Percentiles rank a stretch among this genome's conserved stretches.
These are phyloP conservation scores for Sophora flavescens DNA, from an alignment of 306 rosid genomes.

Conservation along the genomic window DNA sequence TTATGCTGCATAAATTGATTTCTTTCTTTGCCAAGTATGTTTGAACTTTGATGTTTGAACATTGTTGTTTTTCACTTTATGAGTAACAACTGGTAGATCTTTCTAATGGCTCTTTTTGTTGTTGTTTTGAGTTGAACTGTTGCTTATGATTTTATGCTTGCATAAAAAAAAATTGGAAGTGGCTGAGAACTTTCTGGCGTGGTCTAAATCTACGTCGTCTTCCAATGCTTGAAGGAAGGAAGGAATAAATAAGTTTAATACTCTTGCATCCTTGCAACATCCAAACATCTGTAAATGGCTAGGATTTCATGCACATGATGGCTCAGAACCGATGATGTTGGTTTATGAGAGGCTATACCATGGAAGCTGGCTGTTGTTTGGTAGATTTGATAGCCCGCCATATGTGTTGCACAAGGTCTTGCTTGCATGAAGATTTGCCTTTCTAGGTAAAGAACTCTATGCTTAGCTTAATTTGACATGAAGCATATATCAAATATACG, in stretches of 20 bases:
- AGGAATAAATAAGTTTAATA: constrained; percentile 72
- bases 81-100: no score
- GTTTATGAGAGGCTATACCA: constrained; percentile 88
- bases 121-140: background rate
- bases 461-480: constrained; percentile 7
- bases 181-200: constrained; percentile 26
- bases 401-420: constrained; percentile 91
- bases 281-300: constrained; percentile 91
- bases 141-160: background rate
- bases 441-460: constrained; percentile 70
- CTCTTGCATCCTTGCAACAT: constrained; percentile 81
- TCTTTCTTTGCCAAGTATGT: no score
- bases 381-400: constrained; percentile 71
- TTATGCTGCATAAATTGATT: no score
- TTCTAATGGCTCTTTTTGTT: no score
- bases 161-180: background rate
- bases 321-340: constrained; percentile 72
- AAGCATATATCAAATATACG: background rate
- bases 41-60: no score
- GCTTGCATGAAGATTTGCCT: constrained; percentile 95
- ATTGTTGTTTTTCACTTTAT: no score
- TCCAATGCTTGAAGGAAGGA: constrained; percentile 86
- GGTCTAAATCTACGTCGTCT: constrained; percentile 23
- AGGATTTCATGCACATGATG: constrained; percentile 81
- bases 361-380: constrained; percentile 76